phyloP scores from a whole-genome alignment of 371 early-diverging fungal species.

The Fennellomyces sp. region DNA sequence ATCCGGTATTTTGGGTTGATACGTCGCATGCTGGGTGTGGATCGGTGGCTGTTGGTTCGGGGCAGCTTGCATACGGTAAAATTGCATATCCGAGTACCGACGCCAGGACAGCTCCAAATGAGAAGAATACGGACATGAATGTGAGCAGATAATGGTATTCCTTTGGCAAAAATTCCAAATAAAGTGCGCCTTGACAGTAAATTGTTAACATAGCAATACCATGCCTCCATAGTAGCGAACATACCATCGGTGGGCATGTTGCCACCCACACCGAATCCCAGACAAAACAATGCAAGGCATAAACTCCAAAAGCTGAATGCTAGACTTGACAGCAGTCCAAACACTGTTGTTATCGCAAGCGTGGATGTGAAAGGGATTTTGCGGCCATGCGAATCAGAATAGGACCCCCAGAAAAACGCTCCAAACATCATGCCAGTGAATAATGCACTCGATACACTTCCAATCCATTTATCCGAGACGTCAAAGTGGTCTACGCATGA shows the following conservation, averaged over 20 bases:
- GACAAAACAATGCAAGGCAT: slow-evolving; percentile 64
- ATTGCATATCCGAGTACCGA: slow-evolving; percentile 68
- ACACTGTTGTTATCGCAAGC: slow-evolving; percentile 70
- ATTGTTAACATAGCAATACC: background rate
- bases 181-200: slow-evolving; percentile 66
- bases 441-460: slow-evolving; percentile 66
- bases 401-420: slow-evolving; percentile 81
- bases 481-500: slow-evolving; percentile 53
- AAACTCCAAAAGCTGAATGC: slow-evolving; percentile 66
- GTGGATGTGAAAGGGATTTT: slow-evolving; percentile 81
- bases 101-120: slow-evolving; percentile 80
- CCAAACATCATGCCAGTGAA: slow-evolving; percentile 86
- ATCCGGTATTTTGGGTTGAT: slow-evolving; percentile 67
- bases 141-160: slow-evolving; percentile 81
- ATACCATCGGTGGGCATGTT: slow-evolving; percentile 88
- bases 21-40: slow-evolving; percentile 49
- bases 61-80: slow-evolving; percentile 71
- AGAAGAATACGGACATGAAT: slow-evolving; percentile 84
- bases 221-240: background rate
- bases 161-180: slow-evolving; percentile 83
- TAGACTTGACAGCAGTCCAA: slow-evolving; percentile 73
- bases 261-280: slow-evolving; percentile 88
- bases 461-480: slow-evolving; percentile 61
- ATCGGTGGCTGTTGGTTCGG: slow-evolving; percentile 39
- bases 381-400: slow-evolving; percentile 79